Evolutionary conservation across 2,329 filamentous ascomycete genomes (phyloP).

Genomic region (Xylaria sp.): DNA sequence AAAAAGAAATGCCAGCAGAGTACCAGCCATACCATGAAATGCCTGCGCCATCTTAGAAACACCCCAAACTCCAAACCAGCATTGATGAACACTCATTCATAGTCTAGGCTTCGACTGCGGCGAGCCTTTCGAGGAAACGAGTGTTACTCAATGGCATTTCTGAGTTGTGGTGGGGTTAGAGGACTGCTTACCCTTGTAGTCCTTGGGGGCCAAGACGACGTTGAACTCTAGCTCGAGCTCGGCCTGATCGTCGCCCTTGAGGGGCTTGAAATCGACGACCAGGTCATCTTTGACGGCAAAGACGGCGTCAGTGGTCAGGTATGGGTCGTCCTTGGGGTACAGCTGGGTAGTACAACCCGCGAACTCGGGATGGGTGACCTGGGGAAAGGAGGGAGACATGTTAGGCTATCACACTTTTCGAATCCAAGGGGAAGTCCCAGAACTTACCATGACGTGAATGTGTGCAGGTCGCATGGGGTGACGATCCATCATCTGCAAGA

Average conservation of each 20-base stretch:
- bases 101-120: conserved; percentile 8
- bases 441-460: conserved; percentile 46
- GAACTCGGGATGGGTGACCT: conserved; percentile 57
- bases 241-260: conserved; percentile 31
- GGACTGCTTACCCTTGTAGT: conserved; percentile 38
- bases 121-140: conserved; percentile 9
- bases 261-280: conserved; percentile 45
- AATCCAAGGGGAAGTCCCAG: neutral
- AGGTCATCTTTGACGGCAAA: conserved; percentile 52
- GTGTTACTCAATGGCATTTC: neutral
- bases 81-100: conserved; percentile 2
- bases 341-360: conserved; percentile 71
- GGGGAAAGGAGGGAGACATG: neutral
- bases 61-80: neutral
- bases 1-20: neutral
- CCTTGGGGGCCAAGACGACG: conserved; percentile 40
- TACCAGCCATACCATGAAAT: too few relatives aligned
- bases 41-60: neutral
- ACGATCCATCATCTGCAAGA: conserved; percentile 43
- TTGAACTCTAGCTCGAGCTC: conserved; percentile 34
- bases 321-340: conserved; percentile 63
- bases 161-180: conserved; percentile 13
- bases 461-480: conserved; percentile 47
- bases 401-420: neutral
- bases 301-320: conserved; percentile 49